Percentiles rank a stretch among this genome's conserved stretches.
Evolutionary conservation across 768 basidiomycete genomes (phyloP).

Genomic region (Arthromyces matolae): DNA sequence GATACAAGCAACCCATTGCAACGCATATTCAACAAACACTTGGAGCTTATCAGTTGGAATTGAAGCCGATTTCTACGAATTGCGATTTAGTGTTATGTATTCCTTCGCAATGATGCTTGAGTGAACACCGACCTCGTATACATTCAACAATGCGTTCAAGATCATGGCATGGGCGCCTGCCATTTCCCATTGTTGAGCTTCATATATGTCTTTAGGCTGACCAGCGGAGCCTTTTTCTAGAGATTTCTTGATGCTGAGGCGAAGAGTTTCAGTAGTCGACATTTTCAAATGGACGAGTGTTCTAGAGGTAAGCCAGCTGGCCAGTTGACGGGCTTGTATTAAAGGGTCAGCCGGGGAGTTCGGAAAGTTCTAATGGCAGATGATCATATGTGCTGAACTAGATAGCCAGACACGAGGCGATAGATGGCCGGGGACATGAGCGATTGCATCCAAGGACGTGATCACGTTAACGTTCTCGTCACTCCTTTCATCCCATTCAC

Average conservation of each 20-base stretch:
- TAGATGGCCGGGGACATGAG: too few relatives aligned
- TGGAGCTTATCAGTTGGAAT: constrained; percentile 8
- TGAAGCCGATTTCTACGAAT: constrained; percentile 10
- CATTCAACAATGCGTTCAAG: constrained; percentile 14
- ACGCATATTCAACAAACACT: constrained; percentile 15
- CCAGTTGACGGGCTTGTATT: neutral
- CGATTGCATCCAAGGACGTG: too few relatives aligned
- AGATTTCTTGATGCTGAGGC: constrained; percentile 13
- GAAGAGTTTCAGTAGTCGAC: constrained; percentile 14
- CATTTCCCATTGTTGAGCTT: constrained; percentile 19
- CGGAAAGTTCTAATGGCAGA: neutral
- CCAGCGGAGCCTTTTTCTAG: constrained; percentile 4
- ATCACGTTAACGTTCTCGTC: too few relatives aligned
- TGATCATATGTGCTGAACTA: too few relatives aligned
- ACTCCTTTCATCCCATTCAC: too few relatives aligned
- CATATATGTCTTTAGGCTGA: constrained; percentile 17
- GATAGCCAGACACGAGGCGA: too few relatives aligned
- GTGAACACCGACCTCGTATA: constrained; percentile 12
- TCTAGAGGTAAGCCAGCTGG: neutral
- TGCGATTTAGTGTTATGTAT: too few relatives aligned
- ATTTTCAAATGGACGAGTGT: too few relatives aligned
- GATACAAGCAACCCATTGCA: constrained; percentile 17
- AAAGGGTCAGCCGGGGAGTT: too few relatives aligned
- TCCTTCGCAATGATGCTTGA: neutral
- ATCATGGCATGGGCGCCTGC: constrained; percentile 17